These are phyloP conservation scores for Aquilaria sinensis DNA, from an alignment of 345 rosid genomes.

Conservation along the genomic window DNA sequence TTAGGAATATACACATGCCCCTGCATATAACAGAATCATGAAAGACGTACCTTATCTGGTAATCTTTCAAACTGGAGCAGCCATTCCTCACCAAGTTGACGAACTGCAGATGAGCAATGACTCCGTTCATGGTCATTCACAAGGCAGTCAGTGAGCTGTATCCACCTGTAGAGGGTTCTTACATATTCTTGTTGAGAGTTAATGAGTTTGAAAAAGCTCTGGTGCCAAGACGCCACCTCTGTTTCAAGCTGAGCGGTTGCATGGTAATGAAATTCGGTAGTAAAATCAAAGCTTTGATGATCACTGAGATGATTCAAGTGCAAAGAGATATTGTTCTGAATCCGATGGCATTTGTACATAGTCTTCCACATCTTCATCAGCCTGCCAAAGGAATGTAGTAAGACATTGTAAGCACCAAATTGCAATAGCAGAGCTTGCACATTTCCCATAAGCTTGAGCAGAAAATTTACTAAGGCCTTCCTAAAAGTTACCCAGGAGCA, in stretches of 20 bases:
- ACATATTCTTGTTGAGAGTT: constrained; percentile 63
- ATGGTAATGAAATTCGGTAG: constrained; percentile 61
- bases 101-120: constrained; percentile 36
- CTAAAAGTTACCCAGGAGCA: too few relatives aligned
- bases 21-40: background rate
- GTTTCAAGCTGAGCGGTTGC: constrained; percentile 75
- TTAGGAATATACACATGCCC: too few relatives aligned
- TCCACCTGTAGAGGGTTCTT: constrained; percentile 60
- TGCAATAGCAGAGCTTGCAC: background rate
- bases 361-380: constrained; percentile 65
- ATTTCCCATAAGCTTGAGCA: too few relatives aligned
- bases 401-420: background rate
- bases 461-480: background rate
- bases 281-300: constrained; percentile 35
- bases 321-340: constrained; percentile 65
- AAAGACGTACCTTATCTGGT: constrained; percentile 59
- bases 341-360: constrained; percentile 76
- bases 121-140: constrained; percentile 44
- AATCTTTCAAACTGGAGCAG: constrained; percentile 49
- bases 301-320: constrained; percentile 55
- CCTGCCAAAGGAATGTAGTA: constrained; percentile 26
- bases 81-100: constrained; percentile 65
- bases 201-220: constrained; percentile 66
- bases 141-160: constrained; percentile 52
- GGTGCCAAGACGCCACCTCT: constrained; percentile 68